Evolutionary conservation across 2,329 filamentous ascomycete genomes (phyloP), one percentile per base, ranked within the genome.

Genomic region (Aspergillus pseudoviridinutans): DNA sequence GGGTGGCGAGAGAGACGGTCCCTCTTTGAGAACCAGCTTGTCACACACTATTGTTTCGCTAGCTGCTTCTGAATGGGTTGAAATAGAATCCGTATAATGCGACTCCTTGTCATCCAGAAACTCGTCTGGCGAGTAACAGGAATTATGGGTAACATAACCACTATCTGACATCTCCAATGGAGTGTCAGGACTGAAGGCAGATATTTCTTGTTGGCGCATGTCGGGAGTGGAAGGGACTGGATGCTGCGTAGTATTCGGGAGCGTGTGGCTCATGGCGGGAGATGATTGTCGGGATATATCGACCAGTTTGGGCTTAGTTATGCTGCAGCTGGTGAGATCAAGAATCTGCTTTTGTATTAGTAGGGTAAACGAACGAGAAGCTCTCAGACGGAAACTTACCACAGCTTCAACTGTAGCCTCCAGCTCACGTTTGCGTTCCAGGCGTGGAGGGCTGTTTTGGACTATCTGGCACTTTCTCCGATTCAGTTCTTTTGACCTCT

Each of bases 181-280:
- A 1, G 73, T 75, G 27, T 75, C 73, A 27, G 73, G 73, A 38
- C 73, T 75, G 51, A 75, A 75, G 1, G 71, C 73, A 7, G 73
- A 75, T 46, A 75, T 64, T 58, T 75, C 73, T 38, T 70, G 66
- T 52, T 70, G 66, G 6, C 64, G 62, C 27, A 70, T 68, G 55
- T 74, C 71, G 1, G 73, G 73, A 0, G 73, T 75, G 12, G 68
- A 71, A 4, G 73, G 73, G 20, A 72, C 54, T 17, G 64, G 58
- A 14, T 67, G 64, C 14, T 65, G 65, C 9, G 63, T 64, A 7
- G 62, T 64, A 6, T 66, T 67, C 4, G 67, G 65, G 10, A 66
- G 56, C 27, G 66, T 58, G 56, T 61, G 54, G 53, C 66, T 61
- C 57, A 69, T 70, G 4, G 64, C 61, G 9, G 65, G 67, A 8